Evolutionary conservation across 2,329 filamentous ascomycete species (phyloP).

Genomic region (Hypoxylon sp.): DNA sequence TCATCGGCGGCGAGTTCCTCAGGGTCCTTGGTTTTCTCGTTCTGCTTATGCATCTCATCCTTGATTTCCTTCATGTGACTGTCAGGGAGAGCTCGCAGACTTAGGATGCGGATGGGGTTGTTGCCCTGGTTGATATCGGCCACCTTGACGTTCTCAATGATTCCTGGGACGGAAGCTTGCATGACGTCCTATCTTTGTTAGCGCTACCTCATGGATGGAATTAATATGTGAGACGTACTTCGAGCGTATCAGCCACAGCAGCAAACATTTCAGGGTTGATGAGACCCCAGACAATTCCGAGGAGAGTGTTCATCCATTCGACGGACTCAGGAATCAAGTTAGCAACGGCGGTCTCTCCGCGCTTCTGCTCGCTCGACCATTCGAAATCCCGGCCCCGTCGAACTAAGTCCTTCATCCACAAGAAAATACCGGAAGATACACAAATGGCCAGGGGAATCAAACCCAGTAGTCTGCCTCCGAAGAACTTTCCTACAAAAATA

Average conservation of each 20-base stretch:
- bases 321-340: slow-evolving; percentile 95
- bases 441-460: slow-evolving; percentile 81
- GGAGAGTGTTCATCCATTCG: slow-evolving; percentile 94
- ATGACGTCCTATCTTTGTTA: slow-evolving; percentile 79
- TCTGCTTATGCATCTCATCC: slow-evolving; percentile 82
- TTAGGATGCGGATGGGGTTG: slow-evolving; percentile 90
- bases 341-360: slow-evolving; percentile 86
- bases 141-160: slow-evolving; percentile 95
- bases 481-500: slow-evolving; percentile 81
- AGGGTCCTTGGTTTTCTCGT: slow-evolving; percentile 85
- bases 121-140: slow-evolving; percentile 95
- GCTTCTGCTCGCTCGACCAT: slow-evolving; percentile 88
- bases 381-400: slow-evolving; percentile 85
- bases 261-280: slow-evolving; percentile 96
- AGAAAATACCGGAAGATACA: slow-evolving; percentile 82
- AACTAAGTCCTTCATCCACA: slow-evolving; percentile 92
- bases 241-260: slow-evolving; percentile 90
- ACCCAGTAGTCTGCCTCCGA: slow-evolving; percentile 83
- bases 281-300: slow-evolving; percentile 88
- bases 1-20: slow-evolving; percentile 91
- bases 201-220: neutral
- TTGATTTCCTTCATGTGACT: slow-evolving; percentile 85
- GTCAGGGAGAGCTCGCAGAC: slow-evolving; percentile 87
- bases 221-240: slow-evolving; percentile 56
- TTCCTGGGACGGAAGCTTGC: slow-evolving; percentile 91